A percentile compares a stretch with the other conserved stretches of the same genome.
phyloP scores from a whole-genome alignment of 345 rosid species.

The Tarenaya hassleriana region DNA sequence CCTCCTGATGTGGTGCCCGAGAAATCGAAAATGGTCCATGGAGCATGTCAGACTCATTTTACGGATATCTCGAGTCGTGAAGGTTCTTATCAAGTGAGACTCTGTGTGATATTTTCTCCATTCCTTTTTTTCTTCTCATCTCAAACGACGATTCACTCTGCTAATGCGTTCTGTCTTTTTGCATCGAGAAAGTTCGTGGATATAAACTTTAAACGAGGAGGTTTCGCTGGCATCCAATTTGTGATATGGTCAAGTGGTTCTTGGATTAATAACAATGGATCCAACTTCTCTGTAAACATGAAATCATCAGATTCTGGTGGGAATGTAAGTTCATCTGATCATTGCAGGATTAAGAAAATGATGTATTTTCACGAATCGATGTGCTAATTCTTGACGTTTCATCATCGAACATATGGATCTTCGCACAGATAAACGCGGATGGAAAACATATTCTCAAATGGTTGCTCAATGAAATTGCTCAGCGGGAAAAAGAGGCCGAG shows the following conservation, averaged over 20 bases:
- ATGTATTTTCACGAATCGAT: neutral
- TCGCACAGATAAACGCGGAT: conserved; percentile 33
- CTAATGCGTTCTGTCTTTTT: conserved; percentile 4
- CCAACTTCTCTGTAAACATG: conserved; percentile 38
- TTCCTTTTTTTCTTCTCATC: neutral
- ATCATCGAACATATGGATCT: conserved; percentile 3
- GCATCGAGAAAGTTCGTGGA: conserved; percentile 28
- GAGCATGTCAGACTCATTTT: conserved; percentile 60
- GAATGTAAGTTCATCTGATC: conserved; percentile 30
- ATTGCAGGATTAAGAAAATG: conserved; percentile 6
- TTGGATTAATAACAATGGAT: conserved; percentile 51
- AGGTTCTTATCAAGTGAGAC: conserved; percentile 46
- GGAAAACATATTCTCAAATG: conserved; percentile 44
- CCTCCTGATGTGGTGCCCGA: conserved; percentile 51
- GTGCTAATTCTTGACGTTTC: neutral
- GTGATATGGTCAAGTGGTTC: conserved; percentile 50
- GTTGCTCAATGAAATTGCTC: conserved; percentile 58
- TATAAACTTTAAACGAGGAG: conserved; percentile 42
- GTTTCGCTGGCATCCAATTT: conserved; percentile 46
- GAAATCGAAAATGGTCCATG: conserved; percentile 44
- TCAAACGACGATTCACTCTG: conserved; percentile 7
- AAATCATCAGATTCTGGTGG: conserved; percentile 28
- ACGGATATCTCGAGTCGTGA: conserved; percentile 32
- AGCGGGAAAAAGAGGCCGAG: conserved; percentile 56
- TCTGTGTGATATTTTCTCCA: neutral